phyloP scores from a whole-genome alignment of 768 basidiomycete genomes.

The Lentinula raphanica region DNA sequence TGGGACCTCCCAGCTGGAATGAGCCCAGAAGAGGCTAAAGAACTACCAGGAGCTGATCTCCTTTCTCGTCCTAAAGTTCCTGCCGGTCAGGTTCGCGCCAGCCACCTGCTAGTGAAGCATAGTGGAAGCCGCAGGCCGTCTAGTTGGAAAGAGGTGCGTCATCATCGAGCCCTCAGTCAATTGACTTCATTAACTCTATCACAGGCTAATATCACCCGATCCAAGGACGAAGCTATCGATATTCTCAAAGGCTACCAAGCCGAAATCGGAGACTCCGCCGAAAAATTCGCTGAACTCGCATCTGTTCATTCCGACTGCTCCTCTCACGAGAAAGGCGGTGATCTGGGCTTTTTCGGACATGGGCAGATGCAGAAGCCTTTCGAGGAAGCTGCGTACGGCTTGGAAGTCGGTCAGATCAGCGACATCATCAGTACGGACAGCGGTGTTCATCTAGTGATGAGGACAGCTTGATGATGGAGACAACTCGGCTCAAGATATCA shows the following conservation, averaged over 20 bases:
- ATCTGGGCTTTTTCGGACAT: slow-evolving; percentile 80
- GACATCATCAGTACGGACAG: slow-evolving; percentile 85
- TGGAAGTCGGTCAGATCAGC: slow-evolving; percentile 73
- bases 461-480: slow-evolving; percentile 55
- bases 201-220: slow-evolving; percentile 73
- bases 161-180: background rate
- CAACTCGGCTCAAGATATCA: too few species aligned
- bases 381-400: slow-evolving; percentile 77
- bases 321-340: slow-evolving; percentile 75
- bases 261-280: slow-evolving; percentile 50
- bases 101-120: slow-evolving; percentile 94
- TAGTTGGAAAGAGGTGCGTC: slow-evolving; percentile 78
- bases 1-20: slow-evolving; percentile 76
- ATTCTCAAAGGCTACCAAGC: slow-evolving; percentile 62
- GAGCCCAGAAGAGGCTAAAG: slow-evolving; percentile 50
- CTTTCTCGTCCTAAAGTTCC: slow-evolving; percentile 25
- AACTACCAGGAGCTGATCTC: slow-evolving; percentile 66
- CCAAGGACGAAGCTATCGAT: slow-evolving; percentile 85
- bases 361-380: slow-evolving; percentile 98
- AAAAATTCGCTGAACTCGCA: slow-evolving; percentile 77
- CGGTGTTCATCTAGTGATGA: slow-evolving; percentile 89
- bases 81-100: slow-evolving; percentile 74
- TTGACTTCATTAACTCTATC: background rate
- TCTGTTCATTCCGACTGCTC: slow-evolving; percentile 81
- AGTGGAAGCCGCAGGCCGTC: slow-evolving; percentile 69